phyloP scores from a whole-genome alignment of 1,284 basidiomycete species.

The Moesziomyces parantarcticus region DNA sequence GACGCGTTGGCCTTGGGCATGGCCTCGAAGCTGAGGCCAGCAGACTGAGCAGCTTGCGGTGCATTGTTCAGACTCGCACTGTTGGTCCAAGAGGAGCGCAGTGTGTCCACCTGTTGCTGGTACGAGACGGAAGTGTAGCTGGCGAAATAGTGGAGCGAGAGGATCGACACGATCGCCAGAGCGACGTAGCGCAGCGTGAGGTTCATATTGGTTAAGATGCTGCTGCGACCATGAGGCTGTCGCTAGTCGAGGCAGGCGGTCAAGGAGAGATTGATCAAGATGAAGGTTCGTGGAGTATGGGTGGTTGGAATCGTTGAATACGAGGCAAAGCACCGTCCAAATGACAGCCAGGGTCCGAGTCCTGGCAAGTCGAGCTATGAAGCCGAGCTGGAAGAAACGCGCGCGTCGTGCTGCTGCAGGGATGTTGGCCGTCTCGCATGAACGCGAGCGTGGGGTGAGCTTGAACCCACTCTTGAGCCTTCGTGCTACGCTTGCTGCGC shows the following conservation, averaged over 20 bases:
- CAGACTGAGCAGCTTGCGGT: neutral
- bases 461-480: neutral
- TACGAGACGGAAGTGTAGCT: slow-evolving; percentile 31
- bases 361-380: no score
- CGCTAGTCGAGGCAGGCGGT: neutral
- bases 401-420: neutral
- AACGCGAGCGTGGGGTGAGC: no score
- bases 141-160: slow-evolving; percentile 37
- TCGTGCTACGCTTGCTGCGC: neutral
- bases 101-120: slow-evolving; percentile 16
- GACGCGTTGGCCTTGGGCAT: slow-evolving; percentile 65
- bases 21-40: slow-evolving; percentile 4
- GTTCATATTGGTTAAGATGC: slow-evolving; percentile 14
- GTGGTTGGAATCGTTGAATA: no score
- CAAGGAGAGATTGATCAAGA: neutral
- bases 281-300: neutral
- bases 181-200: slow-evolving; percentile 27
- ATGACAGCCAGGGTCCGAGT: neutral
- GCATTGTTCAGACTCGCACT: neutral
- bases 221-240: neutral
- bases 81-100: slow-evolving; percentile 14
- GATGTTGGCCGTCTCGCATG: neutral
- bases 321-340: no score
- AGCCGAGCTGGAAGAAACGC: neutral
- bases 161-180: slow-evolving; percentile 20